These are phyloP conservation scores for Yamadazyma sp. DNA, from an alignment of 1,139 yeast genomes.

Conservation along the genomic window DNA sequence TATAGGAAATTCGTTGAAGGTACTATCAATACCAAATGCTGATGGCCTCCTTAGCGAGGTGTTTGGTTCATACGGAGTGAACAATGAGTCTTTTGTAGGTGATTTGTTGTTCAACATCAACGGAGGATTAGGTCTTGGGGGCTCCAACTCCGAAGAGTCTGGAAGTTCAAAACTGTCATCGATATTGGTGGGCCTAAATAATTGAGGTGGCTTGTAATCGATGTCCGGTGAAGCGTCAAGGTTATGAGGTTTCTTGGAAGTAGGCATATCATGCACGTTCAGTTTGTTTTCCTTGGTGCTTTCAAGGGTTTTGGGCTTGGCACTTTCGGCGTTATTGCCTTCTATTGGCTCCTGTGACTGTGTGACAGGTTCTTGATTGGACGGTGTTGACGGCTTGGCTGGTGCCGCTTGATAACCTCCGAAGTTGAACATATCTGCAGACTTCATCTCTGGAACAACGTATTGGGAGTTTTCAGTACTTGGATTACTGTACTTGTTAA, in stretches of 20 bases:
- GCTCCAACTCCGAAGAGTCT: slow-evolving; percentile 13
- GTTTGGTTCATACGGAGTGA: slow-evolving; percentile 28
- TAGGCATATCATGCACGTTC: too few relatives aligned
- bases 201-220: slow-evolving; percentile 6
- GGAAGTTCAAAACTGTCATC: slow-evolving; percentile 33
- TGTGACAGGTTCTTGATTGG: neutral
- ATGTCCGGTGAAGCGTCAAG: slow-evolving; percentile 2
- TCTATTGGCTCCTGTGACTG: neutral
- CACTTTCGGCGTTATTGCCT: too few relatives aligned
- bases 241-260: slow-evolving; percentile 8
- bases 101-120: slow-evolving; percentile 11
- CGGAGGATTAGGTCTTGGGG: slow-evolving; percentile 19
- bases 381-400: neutral
- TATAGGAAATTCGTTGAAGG: slow-evolving; percentile 44
- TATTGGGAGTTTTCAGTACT: slow-evolving; percentile 3
- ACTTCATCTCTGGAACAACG: slow-evolving; percentile 13
- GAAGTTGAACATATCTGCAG: slow-evolving; percentile 39
- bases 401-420: neutral
- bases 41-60: slow-evolving; percentile 15
- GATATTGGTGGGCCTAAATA: slow-evolving; percentile 19
- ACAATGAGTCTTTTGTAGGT: slow-evolving; percentile 19
- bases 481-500: slow-evolving; percentile 7
- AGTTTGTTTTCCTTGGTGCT: too few relatives aligned
- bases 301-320: too few relatives aligned
- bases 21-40: slow-evolving; percentile 25